Percentiles rank a stretch among this genome's conserved stretches.
Evolutionary conservation across 768 basidiomycete species (phyloP).

Genomic region (Naganishia randhawae): DNA sequence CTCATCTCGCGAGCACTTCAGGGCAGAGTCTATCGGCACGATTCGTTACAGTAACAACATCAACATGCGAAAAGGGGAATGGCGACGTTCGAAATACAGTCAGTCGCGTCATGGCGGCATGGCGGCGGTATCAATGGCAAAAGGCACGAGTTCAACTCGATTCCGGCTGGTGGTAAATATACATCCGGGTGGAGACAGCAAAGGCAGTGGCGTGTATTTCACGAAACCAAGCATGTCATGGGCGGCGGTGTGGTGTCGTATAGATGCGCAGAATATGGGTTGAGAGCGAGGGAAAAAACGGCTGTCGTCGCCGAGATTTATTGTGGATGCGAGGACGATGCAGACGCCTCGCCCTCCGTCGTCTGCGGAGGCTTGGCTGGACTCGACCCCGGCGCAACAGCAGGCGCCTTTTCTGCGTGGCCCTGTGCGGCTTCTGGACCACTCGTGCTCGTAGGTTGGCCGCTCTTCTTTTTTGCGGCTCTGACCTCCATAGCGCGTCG

Average conservation of each 20-base stretch:
- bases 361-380: not conserved
- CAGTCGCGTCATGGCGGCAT: no score
- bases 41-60: slow-evolving; percentile 7
- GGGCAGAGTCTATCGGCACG: not conserved
- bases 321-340: not conserved
- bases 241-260: not conserved
- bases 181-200: slow-evolving; percentile 1
- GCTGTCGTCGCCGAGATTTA: not conserved
- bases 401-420: not conserved
- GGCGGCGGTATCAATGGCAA: not conserved
- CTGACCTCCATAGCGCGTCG: slow-evolving; percentile 49
- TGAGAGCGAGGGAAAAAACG: not conserved
- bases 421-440: slow-evolving; percentile 22
- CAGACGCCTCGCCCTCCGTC: not conserved
- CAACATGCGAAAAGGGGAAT: not conserved
- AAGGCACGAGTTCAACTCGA: not conserved
- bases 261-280: not conserved
- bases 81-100: not conserved
- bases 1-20: not conserved
- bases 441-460: slow-evolving; percentile 16
- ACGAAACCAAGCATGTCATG: not conserved
- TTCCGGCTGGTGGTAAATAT: not conserved
- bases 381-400: not conserved
- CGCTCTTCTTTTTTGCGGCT: slow-evolving; percentile 33
- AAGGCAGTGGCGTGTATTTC: not conserved